Evolutionary conservation across 202 grass and related monocot genomes (phyloP), one percentile per base, ranked within the genome.

Genomic region (Bolboschoenoplectus hybrid): DNA sequence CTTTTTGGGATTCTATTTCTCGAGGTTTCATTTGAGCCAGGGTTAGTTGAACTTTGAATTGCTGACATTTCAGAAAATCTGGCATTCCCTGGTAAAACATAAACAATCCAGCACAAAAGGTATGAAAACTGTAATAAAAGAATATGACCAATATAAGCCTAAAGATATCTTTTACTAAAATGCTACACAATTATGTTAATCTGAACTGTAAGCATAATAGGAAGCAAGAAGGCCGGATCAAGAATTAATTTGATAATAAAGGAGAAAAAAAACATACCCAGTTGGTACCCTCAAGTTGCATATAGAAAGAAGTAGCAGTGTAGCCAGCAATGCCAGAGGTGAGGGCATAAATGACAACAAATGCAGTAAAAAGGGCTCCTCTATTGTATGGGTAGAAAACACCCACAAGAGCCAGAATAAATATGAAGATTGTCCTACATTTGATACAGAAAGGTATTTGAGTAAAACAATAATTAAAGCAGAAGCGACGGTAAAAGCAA

Each of bases 351-450:
- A 98, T 95, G 38, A 98, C 96, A 4, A 98, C 93, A 87, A 98
- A 71, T 65, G 96, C 96, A 74, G 96, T 98, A 70, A 98, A 98
- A 84, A 98, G 89, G 63, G 96, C 93, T 88, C 96, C 96, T 50
- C 96, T 89, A 64, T 98, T 98, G 86, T 98, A 98, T 6, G 96
- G 96, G 88, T 98, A 98, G 90, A 98, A 98, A 74, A 98, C 96
- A 69, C 96, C 96, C 67, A 98, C 91, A 12, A 98, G 87, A 74
- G 96, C 91, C 87, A 98, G 91, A 82, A 98, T 82, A 86, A 98
- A 95, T 91, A 98, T 98, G 85, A 98, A 98, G 45, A 92, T 95
- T 44, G 96, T 95, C 83, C 96, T 98, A 90, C 72, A 87, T 51
- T 81, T 35, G 81, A 9, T 73, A 90, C 69, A 82, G 7, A 87